Evolutionary conservation across 495 filamentous ascomycete genomes (phyloP).

Genomic region (Lasiosphaeris hirsuta): DNA sequence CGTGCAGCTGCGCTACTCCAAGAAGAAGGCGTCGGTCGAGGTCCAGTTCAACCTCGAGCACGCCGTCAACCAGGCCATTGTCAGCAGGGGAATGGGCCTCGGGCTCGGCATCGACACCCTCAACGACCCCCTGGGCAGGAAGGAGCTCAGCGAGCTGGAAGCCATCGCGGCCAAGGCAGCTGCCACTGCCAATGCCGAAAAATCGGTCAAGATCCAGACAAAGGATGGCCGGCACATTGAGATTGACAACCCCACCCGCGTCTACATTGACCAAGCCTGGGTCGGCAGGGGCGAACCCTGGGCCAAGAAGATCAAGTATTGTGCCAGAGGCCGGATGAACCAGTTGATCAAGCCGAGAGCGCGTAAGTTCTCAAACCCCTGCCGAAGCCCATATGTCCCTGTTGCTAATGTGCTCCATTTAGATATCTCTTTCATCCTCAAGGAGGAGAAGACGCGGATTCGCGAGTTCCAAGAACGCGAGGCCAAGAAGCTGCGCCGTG

Average conservation of each 20-base stretch:
- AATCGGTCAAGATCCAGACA: slow-evolving; percentile 40
- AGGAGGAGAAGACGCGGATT: slow-evolving; percentile 87
- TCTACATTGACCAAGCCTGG: slow-evolving; percentile 91
- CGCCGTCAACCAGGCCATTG: slow-evolving; percentile 74
- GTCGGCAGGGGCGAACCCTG: slow-evolving; percentile 68
- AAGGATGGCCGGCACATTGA: slow-evolving; percentile 60
- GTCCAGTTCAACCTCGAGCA: slow-evolving; percentile 71
- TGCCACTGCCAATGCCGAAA: background rate
- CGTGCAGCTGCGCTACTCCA: slow-evolving; percentile 89
- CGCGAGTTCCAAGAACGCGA: slow-evolving; percentile 72
- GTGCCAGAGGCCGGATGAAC: slow-evolving; percentile 65
- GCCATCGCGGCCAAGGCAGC: no score
- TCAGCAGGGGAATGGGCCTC: slow-evolving; percentile 80
- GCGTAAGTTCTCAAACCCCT: slow-evolving; percentile 48
- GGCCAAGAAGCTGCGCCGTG: slow-evolving; percentile 63
- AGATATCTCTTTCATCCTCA: slow-evolving; percentile 80
- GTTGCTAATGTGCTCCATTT: slow-evolving; percentile 10
- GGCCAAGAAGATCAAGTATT: slow-evolving; percentile 52
- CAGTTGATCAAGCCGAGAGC: slow-evolving; percentile 63
- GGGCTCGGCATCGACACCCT: slow-evolving; percentile 32
- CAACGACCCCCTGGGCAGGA: background rate
- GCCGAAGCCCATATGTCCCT: background rate
- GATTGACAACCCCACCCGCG: slow-evolving; percentile 64
- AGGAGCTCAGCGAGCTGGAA: background rate
- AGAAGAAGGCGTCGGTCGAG: slow-evolving; percentile 87